Base-by-base conservation (phyloP, 805 yeast genomes). In the Candida caryicola region DNA sequence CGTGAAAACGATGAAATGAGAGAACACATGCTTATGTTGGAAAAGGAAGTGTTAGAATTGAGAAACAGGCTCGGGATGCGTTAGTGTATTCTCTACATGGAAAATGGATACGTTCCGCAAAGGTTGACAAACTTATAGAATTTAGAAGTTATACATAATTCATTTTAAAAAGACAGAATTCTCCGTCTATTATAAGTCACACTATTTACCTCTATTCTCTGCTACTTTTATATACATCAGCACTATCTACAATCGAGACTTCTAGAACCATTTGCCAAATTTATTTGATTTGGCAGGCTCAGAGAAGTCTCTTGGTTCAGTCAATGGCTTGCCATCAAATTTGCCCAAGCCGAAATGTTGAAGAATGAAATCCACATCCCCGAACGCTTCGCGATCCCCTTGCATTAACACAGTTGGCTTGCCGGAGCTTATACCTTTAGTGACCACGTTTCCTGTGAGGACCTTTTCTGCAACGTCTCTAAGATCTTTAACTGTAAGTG, bases 401-500 rank as follows among this genome's bases (percentile, higher is more conserved):
- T 88, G 95, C 71, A 88, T 77, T 5, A 89, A 93, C 21, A 89
- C 70, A 1, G 96, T 85, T n/a, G 97, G 93, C 43, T 67, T 70
- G 2, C 85, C 82, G 6, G 75, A 62, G 17, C 57, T 52, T 4
- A 35, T 31, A 12, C 81, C 80, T 38, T 54, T 55, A 2, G 73
- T 64, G 3, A 76, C 75, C 2, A 71, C 81, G 17, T 77, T 72
- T 4, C 91, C 86, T 0, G 89, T 82, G 29, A 91, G 69, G 1
- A 93, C 79, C 43, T 81, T 74, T 50, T 74, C 74, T 2, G 96
- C 95, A 1, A 87, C 89, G 9, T 79, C 66, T 40, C 74, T 75
- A 31, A 93, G 71, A 57, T 91, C 96, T 4, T 63, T 64, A 3
- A 79, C 73, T 0, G 86, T 75, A 44, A 93, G 74, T 8, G 59